Conservation (phyloP, 495 filamentous ascomycete species). For the Penicillium pulvis region DNA sequence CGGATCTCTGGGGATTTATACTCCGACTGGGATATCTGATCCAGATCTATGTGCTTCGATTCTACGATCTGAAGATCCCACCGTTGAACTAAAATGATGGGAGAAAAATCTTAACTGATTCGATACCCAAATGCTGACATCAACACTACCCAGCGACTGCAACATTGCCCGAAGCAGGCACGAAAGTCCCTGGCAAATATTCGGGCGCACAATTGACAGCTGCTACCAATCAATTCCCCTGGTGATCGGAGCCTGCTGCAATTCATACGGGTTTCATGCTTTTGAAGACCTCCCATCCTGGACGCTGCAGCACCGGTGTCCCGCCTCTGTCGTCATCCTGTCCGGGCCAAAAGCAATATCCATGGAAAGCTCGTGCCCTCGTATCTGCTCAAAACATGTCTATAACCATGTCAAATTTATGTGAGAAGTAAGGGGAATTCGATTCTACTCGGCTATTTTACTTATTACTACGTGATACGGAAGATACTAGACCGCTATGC, state of each 20-base stretch:
- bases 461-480: too few relatives aligned
- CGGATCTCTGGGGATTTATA: background rate
- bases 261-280: background rate
- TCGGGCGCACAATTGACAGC: background rate
- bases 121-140: conserved; percentile 26
- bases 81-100: background rate
- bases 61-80: background rate
- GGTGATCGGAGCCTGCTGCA: background rate
- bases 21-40: background rate
- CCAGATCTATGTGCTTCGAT: background rate
- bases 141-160: conserved; percentile 28
- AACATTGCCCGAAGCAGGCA: conserved; percentile 28
- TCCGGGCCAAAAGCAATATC: conserved; percentile 8
- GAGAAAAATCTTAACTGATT: background rate
- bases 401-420: background rate
- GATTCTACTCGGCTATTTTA: too few relatives aligned
- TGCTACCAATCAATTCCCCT: conserved; percentile 3
- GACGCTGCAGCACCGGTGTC: conserved; percentile 11
- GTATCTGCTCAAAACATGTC: background rate
- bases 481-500: background rate
- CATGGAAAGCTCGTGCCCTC: background rate
- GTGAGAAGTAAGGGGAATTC: too few relatives aligned
- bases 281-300: conserved; percentile 3
- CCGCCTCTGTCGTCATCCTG: conserved; percentile 34
- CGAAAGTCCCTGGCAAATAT: conserved; percentile 2